Evolutionary conservation across 2,329 filamentous ascomycete species (phyloP).

Genomic region (Mariannaea elegans): DNA sequence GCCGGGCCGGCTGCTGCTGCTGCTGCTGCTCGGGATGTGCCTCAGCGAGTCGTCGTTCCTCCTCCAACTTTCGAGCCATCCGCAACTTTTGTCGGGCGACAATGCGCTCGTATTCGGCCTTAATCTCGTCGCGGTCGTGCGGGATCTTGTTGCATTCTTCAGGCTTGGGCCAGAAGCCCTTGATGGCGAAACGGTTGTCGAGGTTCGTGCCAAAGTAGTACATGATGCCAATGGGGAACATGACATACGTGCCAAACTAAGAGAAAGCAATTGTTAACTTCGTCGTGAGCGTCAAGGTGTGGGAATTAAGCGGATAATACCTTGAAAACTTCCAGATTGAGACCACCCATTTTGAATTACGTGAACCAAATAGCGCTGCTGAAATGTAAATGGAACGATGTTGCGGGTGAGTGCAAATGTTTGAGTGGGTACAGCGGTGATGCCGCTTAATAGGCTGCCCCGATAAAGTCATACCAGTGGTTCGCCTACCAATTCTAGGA

Average conservation of each 20-base stretch:
- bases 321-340: slow-evolving; percentile 96
- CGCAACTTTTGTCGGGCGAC: slow-evolving; percentile 75
- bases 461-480: slow-evolving; percentile 30
- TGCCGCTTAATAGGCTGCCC: slow-evolving; percentile 32
- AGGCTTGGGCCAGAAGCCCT: slow-evolving; percentile 91
- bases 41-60: slow-evolving; percentile 44
- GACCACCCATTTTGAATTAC: slow-evolving; percentile 68
- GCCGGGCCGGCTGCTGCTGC: slow-evolving; percentile 25
- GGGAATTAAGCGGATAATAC: slow-evolving; percentile 55
- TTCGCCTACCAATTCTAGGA: slow-evolving; percentile 27
- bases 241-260: slow-evolving; percentile 97
- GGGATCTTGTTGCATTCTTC: slow-evolving; percentile 81
- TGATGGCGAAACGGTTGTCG: slow-evolving; percentile 87
- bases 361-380: slow-evolving; percentile 11
- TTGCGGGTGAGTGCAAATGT: slow-evolving; percentile 25
- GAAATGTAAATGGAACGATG: slow-evolving; percentile 22
- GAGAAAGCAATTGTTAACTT: slow-evolving; percentile 11
- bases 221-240: slow-evolving; percentile 99
- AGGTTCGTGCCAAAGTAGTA: slow-evolving; percentile 99
- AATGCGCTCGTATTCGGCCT: slow-evolving; percentile 79
- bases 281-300: not conserved
- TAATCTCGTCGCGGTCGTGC: slow-evolving; percentile 82
- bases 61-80: slow-evolving; percentile 62
- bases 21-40: slow-evolving; percentile 38
- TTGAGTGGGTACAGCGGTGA: slow-evolving; percentile 27